Base-by-base conservation (phyloP, 2,329 filamentous ascomycete species). In the Neurospora sp. region DNA sequence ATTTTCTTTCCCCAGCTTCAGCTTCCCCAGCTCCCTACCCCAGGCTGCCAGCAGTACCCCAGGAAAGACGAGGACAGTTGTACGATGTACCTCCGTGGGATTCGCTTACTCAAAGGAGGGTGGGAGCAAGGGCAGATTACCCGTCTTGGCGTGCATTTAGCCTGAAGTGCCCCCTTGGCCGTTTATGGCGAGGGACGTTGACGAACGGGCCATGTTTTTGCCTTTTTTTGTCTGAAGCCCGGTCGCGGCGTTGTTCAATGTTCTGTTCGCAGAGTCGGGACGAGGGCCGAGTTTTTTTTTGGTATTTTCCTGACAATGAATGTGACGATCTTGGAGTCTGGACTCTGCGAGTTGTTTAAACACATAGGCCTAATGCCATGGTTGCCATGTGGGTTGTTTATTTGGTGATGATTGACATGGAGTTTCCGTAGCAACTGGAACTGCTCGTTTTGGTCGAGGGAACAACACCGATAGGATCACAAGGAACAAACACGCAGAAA, bases 81-180 rank as follows among this genome's bases (percentile, higher is more conserved):
- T 23, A 23, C 52, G 15, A 62, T 62, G 52, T 62, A 62, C 52
- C 23, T 36, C 15, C 23, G 23, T 57, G 41, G 41, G 41, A 46
- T 46, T 46, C 41, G 41, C 41, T 23, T 23, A 23, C 23, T 23
- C 23, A 62, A n/a, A 6, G 46, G 52, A 62, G 28, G 52, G 52
- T 62, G 52, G 52, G 8, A 62, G 15, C 52, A 52, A 46, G 57
- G 39, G 19, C 8, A 69, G 23, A 67, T 72, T 69, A 70, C 66
- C 71, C 71, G 71, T 70, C 71, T 72, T 72, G 69, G 71, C 71
- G 33, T 37, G 33, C 46, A 69, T 72, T 72, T 70, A 70, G 71
- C 67, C 71, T 72, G 69, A 72, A 72, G 43, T 46, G 66, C 23
- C 40, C 66, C 66, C 36, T 62, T 38, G 66, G 41, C 43, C 15